These are phyloP conservation scores for Sonneratia caseolaris DNA, from an alignment of 345 rosid species.

Conservation along the genomic window DNA sequence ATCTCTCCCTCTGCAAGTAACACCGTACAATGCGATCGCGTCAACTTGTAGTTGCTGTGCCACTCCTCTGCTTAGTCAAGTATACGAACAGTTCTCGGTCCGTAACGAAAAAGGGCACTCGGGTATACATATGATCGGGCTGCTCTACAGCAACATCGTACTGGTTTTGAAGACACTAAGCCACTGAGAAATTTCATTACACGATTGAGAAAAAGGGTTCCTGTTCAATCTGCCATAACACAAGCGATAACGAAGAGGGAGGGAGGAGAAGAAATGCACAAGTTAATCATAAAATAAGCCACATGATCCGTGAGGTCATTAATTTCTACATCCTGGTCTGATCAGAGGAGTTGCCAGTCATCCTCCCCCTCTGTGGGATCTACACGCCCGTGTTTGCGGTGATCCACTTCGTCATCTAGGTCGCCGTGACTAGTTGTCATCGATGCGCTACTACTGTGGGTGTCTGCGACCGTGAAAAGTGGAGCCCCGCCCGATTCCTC, in stretches of 20 bases:
- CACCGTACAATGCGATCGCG: too few relatives aligned
- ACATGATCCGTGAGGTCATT: not conserved
- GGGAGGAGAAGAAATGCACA: not conserved
- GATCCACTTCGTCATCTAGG: not conserved
- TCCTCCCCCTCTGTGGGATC: slow-evolving; percentile 10
- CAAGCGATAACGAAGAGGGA: not conserved
- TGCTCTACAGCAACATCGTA: not conserved
- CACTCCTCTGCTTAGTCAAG: not conserved
- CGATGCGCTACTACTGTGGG: slow-evolving; percentile 6
- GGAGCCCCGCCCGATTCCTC: slow-evolving; percentile 88
- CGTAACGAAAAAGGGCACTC: not conserved
- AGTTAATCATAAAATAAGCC: not conserved
- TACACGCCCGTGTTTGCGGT: not conserved
- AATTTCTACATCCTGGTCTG: not conserved
- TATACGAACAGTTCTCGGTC: not conserved
- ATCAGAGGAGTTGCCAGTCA: slow-evolving; percentile 21
- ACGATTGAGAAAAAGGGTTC: not conserved
- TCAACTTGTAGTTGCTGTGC: too few relatives aligned
- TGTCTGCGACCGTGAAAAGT: slow-evolving; percentile 37
- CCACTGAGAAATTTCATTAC: not conserved
- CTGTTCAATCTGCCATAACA: not conserved
- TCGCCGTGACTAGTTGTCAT: slow-evolving; percentile 3
- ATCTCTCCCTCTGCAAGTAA: too few relatives aligned
- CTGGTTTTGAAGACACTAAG: not conserved
- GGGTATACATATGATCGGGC: not conserved